A percentile compares a stretch with the other conserved stretches of the same genome.
phyloP scores from a whole-genome alignment of 768 basidiomycete genomes.

The Kwoniella europaea region DNA sequence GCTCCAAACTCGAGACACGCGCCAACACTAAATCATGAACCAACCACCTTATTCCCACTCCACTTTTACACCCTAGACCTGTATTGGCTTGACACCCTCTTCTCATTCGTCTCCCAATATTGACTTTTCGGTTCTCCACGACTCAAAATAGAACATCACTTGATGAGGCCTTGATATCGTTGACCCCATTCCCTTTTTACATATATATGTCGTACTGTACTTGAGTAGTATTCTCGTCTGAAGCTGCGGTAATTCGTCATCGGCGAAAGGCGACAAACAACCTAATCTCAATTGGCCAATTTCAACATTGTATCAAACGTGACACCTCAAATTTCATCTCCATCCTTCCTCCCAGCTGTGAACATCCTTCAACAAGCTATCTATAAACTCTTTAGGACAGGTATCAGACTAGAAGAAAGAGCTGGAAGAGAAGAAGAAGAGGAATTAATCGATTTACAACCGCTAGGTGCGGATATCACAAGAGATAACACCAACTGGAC shows the following conservation, averaged over 20 bases:
- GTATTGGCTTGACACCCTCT: too few relatives aligned
- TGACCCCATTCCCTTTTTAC: not conserved
- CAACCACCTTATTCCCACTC: not conserved
- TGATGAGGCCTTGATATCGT: too few relatives aligned
- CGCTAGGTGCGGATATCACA: slow-evolving; percentile 11
- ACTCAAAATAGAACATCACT: too few relatives aligned
- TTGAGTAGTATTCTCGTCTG: not conserved
- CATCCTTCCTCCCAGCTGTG: not conserved
- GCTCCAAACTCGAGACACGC: not conserved
- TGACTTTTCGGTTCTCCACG: too few relatives aligned
- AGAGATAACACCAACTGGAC: slow-evolving; percentile 21
- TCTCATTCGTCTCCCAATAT: too few relatives aligned
- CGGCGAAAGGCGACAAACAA: not conserved
- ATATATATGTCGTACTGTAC: not conserved
- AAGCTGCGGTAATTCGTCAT: not conserved
- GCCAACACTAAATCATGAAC: not conserved
- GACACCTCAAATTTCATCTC: slow-evolving; percentile 12
- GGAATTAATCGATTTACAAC: slow-evolving; percentile 22
- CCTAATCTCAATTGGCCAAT: not conserved
- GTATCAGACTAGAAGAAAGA: slow-evolving; percentile 3
- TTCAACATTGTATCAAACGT: slow-evolving; percentile 6
- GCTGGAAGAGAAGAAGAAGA: slow-evolving; percentile 2
- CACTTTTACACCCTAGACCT: not conserved
- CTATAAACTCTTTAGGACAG: not conserved
- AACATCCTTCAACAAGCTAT: not conserved